phyloP scores from a whole-genome alignment of 768 basidiomycete genomes.

The Floccularia luteovirens region DNA sequence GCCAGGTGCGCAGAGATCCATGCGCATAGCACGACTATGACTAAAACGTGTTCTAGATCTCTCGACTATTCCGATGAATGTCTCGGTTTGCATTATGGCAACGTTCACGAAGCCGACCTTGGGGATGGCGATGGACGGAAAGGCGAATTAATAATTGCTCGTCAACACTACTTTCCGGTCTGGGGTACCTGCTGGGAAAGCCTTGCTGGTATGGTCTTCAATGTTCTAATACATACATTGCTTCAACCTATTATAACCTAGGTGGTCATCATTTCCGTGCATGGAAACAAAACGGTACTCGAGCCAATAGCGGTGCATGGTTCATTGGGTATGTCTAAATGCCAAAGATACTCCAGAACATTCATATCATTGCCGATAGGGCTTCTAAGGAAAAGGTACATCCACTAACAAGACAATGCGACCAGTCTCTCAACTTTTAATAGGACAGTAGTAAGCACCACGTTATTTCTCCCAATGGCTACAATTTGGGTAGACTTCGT shows the following conservation, averaged over 20 bases:
- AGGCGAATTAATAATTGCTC: constrained; percentile 61
- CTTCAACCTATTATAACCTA: constrained; percentile 8
- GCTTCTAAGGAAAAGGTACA: constrained; percentile 54
- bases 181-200: constrained; percentile 91
- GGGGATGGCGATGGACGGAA: constrained; percentile 76
- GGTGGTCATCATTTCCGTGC: constrained; percentile 89
- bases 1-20: constrained; percentile 40
- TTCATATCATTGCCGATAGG: constrained; percentile 23
- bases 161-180: constrained; percentile 71
- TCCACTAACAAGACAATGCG: neutral
- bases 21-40: neutral
- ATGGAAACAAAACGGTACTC: constrained; percentile 82
- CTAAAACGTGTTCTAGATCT: constrained; percentile 35
- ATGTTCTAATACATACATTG: constrained; percentile 2
- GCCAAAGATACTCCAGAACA: neutral
- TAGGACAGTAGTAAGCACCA: constrained; percentile 59
- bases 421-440: neutral
- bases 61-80: constrained; percentile 82
- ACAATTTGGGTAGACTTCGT: constrained; percentile 44
- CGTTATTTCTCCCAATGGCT: constrained; percentile 70
- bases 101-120: constrained; percentile 71
- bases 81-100: constrained; percentile 69
- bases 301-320: constrained; percentile 72
- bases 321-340: constrained; percentile 59
- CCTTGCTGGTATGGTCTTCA: constrained; percentile 41